Percentiles rank a stretch among this genome's conserved stretches.
These are phyloP conservation scores for Musa itinerans DNA, from an alignment of 176 grass and related monocot genomes.

Conservation along the genomic window DNA sequence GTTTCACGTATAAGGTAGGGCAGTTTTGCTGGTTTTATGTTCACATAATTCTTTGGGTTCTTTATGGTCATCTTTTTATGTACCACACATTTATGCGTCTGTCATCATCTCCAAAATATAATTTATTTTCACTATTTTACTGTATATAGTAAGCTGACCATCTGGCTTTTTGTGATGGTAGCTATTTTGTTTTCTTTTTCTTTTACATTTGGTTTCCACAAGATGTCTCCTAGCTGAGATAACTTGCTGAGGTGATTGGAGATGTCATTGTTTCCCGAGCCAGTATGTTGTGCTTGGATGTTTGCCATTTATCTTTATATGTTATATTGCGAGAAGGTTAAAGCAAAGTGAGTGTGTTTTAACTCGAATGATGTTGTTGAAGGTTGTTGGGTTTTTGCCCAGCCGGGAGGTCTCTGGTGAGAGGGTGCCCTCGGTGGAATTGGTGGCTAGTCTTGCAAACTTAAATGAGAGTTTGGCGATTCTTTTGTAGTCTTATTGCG, in stretches of 20 bases:
- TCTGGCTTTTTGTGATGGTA: background rate
- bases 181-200: background rate
- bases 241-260: background rate
- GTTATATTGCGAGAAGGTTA: no score
- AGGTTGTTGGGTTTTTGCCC: conserved; percentile 90
- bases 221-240: background rate
- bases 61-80: no score
- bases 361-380: conserved; percentile 99
- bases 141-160: background rate
- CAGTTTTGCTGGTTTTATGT: no score
- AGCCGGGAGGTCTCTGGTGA: conserved; percentile 82
- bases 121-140: background rate
- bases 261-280: background rate
- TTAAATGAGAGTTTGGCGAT: conserved; percentile 87
- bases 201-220: background rate
- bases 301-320: no score
- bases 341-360: conserved; percentile 31
- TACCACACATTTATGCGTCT: no score
- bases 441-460: conserved; percentile 79
- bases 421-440: conserved; percentile 89
- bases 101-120: background rate
- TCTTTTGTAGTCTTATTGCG: conserved; percentile 80
- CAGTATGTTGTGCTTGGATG: background rate
- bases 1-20: no score
- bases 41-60: no score